These are phyloP conservation scores for Cardamine resedifolia DNA, from an alignment of 345 rosid species.

Conservation along the genomic window DNA sequence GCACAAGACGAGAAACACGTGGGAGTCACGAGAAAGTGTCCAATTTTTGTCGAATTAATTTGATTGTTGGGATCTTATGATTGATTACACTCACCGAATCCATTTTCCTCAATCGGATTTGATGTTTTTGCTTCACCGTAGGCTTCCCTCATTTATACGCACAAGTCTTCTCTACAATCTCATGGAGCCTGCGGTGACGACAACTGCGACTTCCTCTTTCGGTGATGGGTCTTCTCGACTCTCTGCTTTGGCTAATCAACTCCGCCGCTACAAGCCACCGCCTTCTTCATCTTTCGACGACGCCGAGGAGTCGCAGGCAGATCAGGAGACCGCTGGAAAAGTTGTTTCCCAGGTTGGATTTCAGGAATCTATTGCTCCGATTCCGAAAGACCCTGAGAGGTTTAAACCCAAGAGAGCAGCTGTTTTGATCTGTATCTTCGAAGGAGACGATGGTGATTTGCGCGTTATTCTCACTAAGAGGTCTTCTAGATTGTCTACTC, in stretches of 20 bases:
- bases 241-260: slow-evolving; percentile 59
- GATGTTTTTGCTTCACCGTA: slow-evolving; percentile 48
- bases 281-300: slow-evolving; percentile 49
- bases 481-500: slow-evolving; percentile 72
- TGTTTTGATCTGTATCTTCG: slow-evolving; percentile 82
- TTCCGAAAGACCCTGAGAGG: slow-evolving; percentile 44
- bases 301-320: slow-evolving; percentile 42
- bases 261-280: slow-evolving; percentile 72
- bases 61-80: not conserved
- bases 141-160: slow-evolving; percentile 34
- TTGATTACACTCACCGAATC: slow-evolving; percentile 13
- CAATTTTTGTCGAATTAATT: not conserved
- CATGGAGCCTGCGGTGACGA: slow-evolving; percentile 47
- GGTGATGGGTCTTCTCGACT: slow-evolving; percentile 48
- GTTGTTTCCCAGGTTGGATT: slow-evolving; percentile 82
- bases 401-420: slow-evolving; percentile 87
- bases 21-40: not conserved
- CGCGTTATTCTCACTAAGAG: slow-evolving; percentile 88
- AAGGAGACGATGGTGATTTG: slow-evolving; percentile 77
- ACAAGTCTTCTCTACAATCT: slow-evolving; percentile 12
- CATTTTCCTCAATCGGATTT: slow-evolving; percentile 2
- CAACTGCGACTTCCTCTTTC: slow-evolving; percentile 14
- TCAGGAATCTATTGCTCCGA: slow-evolving; percentile 65
- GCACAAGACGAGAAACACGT: slow-evolving; percentile 16
- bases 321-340: slow-evolving; percentile 61